A percentile compares a stretch with the other conserved stretches of the same genome.
phyloP scores from a whole-genome alignment of 169 alveolate species.

The Eimeria praecox region DNA sequence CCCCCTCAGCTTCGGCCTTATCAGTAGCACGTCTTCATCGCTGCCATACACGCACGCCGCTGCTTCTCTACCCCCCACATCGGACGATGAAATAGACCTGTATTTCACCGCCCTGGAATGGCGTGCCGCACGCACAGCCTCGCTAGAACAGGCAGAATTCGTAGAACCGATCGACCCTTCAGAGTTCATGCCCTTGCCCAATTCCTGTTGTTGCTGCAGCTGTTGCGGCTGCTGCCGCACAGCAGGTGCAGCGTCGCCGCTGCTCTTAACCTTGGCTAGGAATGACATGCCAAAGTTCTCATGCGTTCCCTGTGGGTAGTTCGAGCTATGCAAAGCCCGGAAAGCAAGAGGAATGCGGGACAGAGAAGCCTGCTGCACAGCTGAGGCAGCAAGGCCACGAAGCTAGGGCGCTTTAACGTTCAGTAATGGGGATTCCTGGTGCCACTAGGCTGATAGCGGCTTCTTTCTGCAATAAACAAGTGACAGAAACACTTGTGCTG shows the following conservation, averaged over 20 bases:
- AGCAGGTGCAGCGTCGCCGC: not conserved
- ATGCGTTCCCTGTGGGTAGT: not conserved
- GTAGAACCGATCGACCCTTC: not conserved
- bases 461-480: conserved; percentile 34
- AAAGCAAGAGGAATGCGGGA: not conserved
- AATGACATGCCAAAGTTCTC: not conserved
- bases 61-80: not conserved
- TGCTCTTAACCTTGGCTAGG: not conserved
- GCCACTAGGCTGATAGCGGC: not conserved
- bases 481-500: conserved; percentile 21
- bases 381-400: not conserved
- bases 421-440: not conserved
- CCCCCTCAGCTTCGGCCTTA: conserved; percentile 80
- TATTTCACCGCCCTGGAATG: conserved; percentile 1
- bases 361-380: not conserved
- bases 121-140: not conserved
- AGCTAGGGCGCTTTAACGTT: not conserved
- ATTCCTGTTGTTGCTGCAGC: not conserved
- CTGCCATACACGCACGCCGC: not conserved
- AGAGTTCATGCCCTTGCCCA: not conserved
- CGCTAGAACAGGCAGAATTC: not conserved
- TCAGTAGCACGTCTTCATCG: conserved; percentile 22
- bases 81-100: conserved; percentile 20
- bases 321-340: not conserved
- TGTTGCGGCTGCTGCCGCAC: not conserved